A percentile compares a stretch with the other conserved stretches of the same genome.
These are phyloP conservation scores for Ogataea nakhonphanomensis DNA, from an alignment of 805 yeast species.

Conservation along the genomic window DNA sequence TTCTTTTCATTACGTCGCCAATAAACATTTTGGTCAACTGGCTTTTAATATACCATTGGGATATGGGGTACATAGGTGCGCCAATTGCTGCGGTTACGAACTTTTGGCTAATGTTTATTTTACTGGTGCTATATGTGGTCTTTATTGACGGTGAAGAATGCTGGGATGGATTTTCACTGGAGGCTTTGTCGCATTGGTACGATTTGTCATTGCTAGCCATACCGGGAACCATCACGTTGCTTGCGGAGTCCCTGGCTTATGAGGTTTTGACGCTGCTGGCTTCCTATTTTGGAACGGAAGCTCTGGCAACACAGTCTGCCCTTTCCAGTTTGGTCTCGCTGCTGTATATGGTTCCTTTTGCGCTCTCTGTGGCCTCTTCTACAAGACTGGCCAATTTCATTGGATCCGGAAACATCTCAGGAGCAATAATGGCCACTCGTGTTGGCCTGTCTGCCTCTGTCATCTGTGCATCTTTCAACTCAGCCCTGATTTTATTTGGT, in stretches of 20 bases:
- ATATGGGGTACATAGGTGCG: slow-evolving; percentile 66
- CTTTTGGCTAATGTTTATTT: slow-evolving; percentile 64
- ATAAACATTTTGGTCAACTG: slow-evolving; percentile 65
- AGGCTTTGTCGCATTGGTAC: slow-evolving; percentile 35
- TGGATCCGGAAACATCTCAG: slow-evolving; percentile 38
- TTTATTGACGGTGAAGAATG: slow-evolving; percentile 64
- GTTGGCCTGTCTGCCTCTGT: slow-evolving; percentile 39
- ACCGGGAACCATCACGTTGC: slow-evolving; percentile 52
- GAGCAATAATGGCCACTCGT: slow-evolving; percentile 38
- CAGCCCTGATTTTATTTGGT: slow-evolving; percentile 43
- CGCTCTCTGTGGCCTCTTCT: slow-evolving; percentile 51
- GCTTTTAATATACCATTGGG: slow-evolving; percentile 55
- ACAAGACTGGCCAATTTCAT: slow-evolving; percentile 54
- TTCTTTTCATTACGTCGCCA: slow-evolving; percentile 67
- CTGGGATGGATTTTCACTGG: slow-evolving; percentile 58
- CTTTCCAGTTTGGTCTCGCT: slow-evolving; percentile 51
- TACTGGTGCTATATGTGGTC: slow-evolving; percentile 51
- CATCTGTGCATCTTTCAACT: slow-evolving; percentile 37
- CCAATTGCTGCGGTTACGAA: slow-evolving; percentile 70
- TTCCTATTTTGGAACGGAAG: slow-evolving; percentile 48
- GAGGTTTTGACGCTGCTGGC: slow-evolving; percentile 55
- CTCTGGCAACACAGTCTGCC: slow-evolving; percentile 55
- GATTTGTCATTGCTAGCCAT: slow-evolving; percentile 44
- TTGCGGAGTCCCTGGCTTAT: slow-evolving; percentile 56
- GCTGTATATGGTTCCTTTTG: slow-evolving; percentile 55